These are phyloP conservation scores for Fragaria ananassa DNA, from an alignment of 306 rosid genomes.

Conservation along the genomic window DNA sequence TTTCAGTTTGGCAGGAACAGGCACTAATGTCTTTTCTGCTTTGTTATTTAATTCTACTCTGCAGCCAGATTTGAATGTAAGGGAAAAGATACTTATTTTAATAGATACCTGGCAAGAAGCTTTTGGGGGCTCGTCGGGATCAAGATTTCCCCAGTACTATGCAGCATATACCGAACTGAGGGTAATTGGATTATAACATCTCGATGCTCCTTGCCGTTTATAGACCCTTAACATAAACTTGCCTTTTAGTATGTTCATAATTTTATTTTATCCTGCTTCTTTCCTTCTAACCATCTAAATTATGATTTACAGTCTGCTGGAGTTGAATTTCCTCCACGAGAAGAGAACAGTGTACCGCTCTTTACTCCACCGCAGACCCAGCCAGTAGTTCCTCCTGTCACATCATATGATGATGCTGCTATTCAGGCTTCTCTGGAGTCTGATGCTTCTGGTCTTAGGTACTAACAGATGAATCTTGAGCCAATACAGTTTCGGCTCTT, in stretches of 20 bases:
- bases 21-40: conserved; percentile 23
- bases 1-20: neutral
- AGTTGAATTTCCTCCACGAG: conserved; percentile 91
- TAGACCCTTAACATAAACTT: neutral
- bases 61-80: conserved; percentile 92
- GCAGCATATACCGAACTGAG: conserved; percentile 81
- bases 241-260: conserved; percentile 4
- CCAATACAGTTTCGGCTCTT: neutral
- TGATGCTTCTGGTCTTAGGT: conserved; percentile 90
- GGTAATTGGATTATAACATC: conserved; percentile 42
- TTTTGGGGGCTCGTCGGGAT: conserved; percentile 72
- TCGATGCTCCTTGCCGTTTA: conserved; percentile 3
- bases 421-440: conserved; percentile 90
- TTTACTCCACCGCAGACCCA: conserved; percentile 95
- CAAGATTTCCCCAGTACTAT: conserved; percentile 72
- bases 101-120: conserved; percentile 99
- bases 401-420: conserved; percentile 59
- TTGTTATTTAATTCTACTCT: conserved; percentile 32
- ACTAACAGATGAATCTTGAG: conserved; percentile 21
- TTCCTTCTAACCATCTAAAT: conserved; percentile 13
- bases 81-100: conserved; percentile 81
- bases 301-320: conserved; percentile 65
- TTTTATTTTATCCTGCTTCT: neutral
- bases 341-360: conserved; percentile 71
- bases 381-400: conserved; percentile 47